Percentiles rank a stretch among this genome's conserved stretches.
Conservation (phyloP, 2,329 filamentous ascomycete genomes). For the Fusarium sp. region DNA sequence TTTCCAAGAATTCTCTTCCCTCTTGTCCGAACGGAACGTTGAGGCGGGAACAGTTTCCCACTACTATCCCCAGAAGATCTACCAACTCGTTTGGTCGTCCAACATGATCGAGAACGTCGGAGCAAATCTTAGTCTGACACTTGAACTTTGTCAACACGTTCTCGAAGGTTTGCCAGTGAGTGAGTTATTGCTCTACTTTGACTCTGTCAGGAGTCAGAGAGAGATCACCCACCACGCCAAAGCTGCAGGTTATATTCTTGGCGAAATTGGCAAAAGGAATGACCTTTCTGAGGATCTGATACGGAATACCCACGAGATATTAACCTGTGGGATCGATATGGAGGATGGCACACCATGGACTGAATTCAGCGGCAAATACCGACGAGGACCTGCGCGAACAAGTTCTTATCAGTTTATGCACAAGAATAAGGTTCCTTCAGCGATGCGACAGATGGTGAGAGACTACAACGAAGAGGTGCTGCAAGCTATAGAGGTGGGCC, state of each 20-base stretch:
- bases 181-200: background rate
- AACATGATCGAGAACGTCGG: background rate
- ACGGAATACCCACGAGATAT: slow-evolving; percentile 40
- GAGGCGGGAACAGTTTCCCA: background rate
- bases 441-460: slow-evolving; percentile 44
- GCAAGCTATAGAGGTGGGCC: background rate
- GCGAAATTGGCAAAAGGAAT: slow-evolving; percentile 1
- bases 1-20: background rate
- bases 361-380: slow-evolving; percentile 41
- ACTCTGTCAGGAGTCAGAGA: background rate
- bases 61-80: background rate
- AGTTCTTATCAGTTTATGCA: background rate
- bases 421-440: background rate
- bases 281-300: slow-evolving; percentile 41
- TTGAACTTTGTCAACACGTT: background rate
- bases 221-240: slow-evolving; percentile 36
- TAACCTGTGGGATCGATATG: slow-evolving; percentile 24
- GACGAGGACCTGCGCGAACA: slow-evolving; percentile 29
- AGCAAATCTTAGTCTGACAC: background rate
- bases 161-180: background rate
- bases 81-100: background rate
- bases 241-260: slow-evolving; percentile 33
- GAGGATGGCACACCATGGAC: slow-evolving; percentile 9
- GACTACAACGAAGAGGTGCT: slow-evolving; percentile 35
- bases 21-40: background rate